Conservation (phyloP, 768 basidiomycete species). For the Austroboletus festivus region DNA sequence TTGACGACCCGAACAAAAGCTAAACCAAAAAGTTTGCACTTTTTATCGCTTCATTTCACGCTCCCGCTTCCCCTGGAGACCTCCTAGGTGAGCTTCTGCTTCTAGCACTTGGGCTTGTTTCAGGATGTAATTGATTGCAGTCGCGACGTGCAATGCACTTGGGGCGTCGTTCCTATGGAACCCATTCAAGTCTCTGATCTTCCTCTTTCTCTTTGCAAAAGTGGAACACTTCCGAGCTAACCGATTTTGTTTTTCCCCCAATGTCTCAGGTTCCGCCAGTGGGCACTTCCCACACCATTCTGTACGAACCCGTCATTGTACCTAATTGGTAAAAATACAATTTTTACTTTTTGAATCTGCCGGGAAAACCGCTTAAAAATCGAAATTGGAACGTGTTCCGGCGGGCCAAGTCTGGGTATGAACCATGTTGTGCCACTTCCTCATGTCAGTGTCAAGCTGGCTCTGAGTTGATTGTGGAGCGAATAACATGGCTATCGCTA, state of each 20-base stretch:
- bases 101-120: slow-evolving; percentile 7
- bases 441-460: too few relatives aligned
- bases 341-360: too few relatives aligned
- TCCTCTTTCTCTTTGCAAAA: neutral
- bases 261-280: neutral
- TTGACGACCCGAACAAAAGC: neutral
- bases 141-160: slow-evolving; percentile 57
- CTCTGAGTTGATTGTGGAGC: too few relatives aligned
- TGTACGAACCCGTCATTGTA: slow-evolving; percentile 13
- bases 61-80: too few relatives aligned
- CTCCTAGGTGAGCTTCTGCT: slow-evolving; percentile 12
- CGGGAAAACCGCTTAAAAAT: too few relatives aligned
- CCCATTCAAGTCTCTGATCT: slow-evolving; percentile 81
- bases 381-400: too few relatives aligned
- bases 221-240: slow-evolving; percentile 19
- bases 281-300: neutral
- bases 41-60: too few relatives aligned
- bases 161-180: slow-evolving; percentile 66
- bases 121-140: slow-evolving; percentile 49
- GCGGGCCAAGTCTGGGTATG: neutral
- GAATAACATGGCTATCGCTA: too few relatives aligned
- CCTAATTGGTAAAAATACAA: slow-evolving; percentile 3
- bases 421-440: too few relatives aligned
- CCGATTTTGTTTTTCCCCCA: slow-evolving; percentile 1
- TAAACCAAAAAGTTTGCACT: too few relatives aligned